Percentiles rank a stretch among this genome's conserved stretches.
Evolutionary conservation across 2,329 filamentous ascomycete genomes (phyloP).

Genomic region (Fonsecaea nubica): DNA sequence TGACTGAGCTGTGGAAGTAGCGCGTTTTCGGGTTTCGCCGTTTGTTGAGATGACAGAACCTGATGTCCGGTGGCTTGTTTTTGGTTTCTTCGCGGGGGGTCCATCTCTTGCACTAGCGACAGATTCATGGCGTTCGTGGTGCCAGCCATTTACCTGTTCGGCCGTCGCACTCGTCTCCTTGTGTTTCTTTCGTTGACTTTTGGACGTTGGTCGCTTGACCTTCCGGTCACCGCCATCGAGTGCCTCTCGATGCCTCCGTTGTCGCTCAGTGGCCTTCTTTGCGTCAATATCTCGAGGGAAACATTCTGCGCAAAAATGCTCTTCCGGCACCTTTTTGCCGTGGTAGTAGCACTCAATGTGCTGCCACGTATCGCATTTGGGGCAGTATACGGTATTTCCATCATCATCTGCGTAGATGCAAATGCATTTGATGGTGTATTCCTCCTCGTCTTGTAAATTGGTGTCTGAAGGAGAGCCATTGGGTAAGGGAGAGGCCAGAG

Average conservation of each 20-base stretch:
- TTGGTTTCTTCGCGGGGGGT: constrained; percentile 76
- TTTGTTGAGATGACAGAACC: constrained; percentile 75
- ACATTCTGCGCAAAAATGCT: constrained; percentile 90
- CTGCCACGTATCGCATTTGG: constrained; percentile 96
- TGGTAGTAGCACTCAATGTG: constrained; percentile 98
- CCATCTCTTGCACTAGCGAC: constrained; percentile 58
- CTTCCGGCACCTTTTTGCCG: constrained; percentile 72
- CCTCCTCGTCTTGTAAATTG: constrained; percentile 52
- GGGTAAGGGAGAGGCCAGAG: constrained; percentile 49
- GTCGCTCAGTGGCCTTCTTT: constrained; percentile 75
- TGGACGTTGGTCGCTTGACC: constrained; percentile 74
- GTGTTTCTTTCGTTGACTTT: constrained; percentile 85
- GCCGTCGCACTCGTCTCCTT: constrained; percentile 67
- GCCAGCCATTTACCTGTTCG: constrained; percentile 70
- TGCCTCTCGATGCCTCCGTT: constrained; percentile 66
- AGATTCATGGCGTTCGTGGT: constrained; percentile 64
- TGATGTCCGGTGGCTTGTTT: constrained; percentile 79
- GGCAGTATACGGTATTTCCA: constrained; percentile 96
- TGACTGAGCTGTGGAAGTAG: constrained; percentile 63
- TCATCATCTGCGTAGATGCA: constrained; percentile 94
- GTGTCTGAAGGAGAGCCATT: constrained; percentile 53
- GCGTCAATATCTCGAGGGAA: constrained; percentile 76
- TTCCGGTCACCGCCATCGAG: constrained; percentile 70
- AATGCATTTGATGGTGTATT: constrained; percentile 96
- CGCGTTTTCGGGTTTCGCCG: constrained; percentile 66